Evolutionary conservation across 2,329 filamentous ascomycete genomes (phyloP).

Genomic region (Cytospora paraplurivora): DNA sequence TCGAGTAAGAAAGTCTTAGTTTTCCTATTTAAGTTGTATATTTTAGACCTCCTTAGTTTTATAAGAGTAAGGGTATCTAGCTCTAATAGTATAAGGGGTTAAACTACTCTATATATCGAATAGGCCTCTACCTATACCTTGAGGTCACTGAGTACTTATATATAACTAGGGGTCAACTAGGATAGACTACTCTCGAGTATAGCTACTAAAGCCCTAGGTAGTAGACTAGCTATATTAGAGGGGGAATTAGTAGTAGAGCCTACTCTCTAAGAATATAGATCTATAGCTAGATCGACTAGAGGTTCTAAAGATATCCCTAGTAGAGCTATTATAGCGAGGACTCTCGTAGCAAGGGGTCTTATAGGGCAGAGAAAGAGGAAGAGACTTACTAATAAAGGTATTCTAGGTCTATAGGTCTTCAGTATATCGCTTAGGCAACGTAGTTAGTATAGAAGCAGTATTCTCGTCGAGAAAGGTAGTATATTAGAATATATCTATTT

Average conservation of each 20-base stretch:
- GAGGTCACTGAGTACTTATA: background rate
- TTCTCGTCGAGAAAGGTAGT: background rate
- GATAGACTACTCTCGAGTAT: background rate
- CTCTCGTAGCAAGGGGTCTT: background rate
- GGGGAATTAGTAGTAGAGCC: background rate
- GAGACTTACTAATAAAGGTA: background rate
- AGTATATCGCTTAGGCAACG: background rate
- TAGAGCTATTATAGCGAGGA: background rate
- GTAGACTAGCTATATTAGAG: background rate
- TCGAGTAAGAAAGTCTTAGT: background rate
- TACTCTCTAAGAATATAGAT: background rate
- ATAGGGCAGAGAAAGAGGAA: background rate
- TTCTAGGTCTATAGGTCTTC: background rate
- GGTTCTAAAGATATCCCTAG: background rate
- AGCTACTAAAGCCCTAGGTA: background rate
- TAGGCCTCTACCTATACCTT: background rate
- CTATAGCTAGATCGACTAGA: background rate
- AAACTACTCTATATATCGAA: background rate
- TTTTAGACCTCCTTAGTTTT: background rate
- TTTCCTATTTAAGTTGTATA: background rate
- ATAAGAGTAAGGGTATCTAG: too few relatives aligned
- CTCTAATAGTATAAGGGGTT: background rate
- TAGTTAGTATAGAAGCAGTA: background rate
- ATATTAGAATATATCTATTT: background rate
- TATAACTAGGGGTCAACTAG: background rate